Evolutionary conservation across 106 monocot genomes (phyloP), one percentile per base, ranked within the genome.

Genomic region (Cymbidium sinense): DNA sequence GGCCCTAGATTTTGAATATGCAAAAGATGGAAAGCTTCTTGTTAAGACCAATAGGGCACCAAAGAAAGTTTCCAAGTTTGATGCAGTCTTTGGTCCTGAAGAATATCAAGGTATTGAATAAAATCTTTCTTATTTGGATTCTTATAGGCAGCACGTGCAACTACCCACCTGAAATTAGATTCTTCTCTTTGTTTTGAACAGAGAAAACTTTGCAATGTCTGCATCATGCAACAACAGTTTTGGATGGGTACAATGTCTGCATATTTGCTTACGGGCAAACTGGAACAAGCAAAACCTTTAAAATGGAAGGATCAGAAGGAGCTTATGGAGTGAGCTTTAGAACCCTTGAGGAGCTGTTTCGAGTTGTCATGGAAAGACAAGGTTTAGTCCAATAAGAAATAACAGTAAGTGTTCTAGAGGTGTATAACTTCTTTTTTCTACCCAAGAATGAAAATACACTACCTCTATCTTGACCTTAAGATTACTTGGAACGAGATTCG

Each of bases 201-300:
- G 95, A 85, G 73, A 87, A 33, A 41, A 90, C 79, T 76, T 93
- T 71, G 93, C 87, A 43, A 87, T 86, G 77, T 93, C 95, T n/a
- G n/a, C n/a, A n/a, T n/a, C n/a, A n/a, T n/a, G n/a, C n/a, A n/a
- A n/a, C n/a, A n/a, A n/a, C n/a, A 0, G 95, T 96, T 34, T 82
- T 96, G 84, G 95, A 96, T 78, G 95, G 95, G 65, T 96, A 87
- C 86, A 96, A 96, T 83, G 90, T 93, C 18, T 96, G 93, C 86
- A 96, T 96, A 78, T 96, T 96, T 84, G 95, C 95, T 50, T 96
- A 93, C 80, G 95, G 95, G 33, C 95, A 96, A 55, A 96, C 95
- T 3, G 95, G 93, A 36, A 96, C 93, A 4, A 91, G 96, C 9
- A 96, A 96, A 86, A 93, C 96, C 35, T 96, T 93, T 71, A 96